Percentiles rank a stretch among this genome's conserved stretches.
Conservation (phyloP, 768 basidiomycete genomes). For the Amylocystis lapponica region DNA sequence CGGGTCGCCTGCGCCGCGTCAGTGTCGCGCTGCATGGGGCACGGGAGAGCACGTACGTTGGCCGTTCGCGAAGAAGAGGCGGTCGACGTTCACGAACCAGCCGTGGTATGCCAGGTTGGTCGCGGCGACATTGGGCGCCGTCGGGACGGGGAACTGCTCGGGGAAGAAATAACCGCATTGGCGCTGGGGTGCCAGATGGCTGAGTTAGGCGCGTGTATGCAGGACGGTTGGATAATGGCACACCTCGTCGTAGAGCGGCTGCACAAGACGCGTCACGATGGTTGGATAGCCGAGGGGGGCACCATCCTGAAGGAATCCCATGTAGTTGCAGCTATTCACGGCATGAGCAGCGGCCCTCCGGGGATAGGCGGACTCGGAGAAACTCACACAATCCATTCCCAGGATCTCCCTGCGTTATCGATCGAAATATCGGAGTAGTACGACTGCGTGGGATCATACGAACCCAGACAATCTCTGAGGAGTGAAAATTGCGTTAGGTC, state of each 20-base stretch:
- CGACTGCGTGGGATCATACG: conserved; percentile 30
- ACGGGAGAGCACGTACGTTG: conserved; percentile 39
- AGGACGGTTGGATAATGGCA: conserved; percentile 6
- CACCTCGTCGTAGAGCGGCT: conserved; percentile 51
- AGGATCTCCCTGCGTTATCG: conserved; percentile 54
- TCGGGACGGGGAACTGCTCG: conserved; percentile 43
- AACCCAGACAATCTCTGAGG: conserved; percentile 33
- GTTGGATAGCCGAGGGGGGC: conserved; percentile 34
- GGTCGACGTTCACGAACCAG: conserved; percentile 53
- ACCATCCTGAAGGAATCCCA: conserved; percentile 44
- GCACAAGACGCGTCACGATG: conserved; percentile 53
- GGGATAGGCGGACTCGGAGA: neutral
- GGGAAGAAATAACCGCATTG: conserved; percentile 68
- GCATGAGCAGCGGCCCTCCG: no score
- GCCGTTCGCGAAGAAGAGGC: conserved; percentile 67
- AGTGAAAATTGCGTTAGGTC: neutral
- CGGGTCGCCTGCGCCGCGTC: conserved; percentile 48
- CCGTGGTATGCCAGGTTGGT: conserved; percentile 53
- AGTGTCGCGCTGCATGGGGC: neutral
- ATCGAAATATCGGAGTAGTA: conserved; percentile 52
- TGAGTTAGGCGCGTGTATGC: neutral
- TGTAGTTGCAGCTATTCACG: conserved; percentile 65
- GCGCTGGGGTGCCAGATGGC: conserved; percentile 32
- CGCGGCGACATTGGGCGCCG: conserved; percentile 34
- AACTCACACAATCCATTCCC: conserved; percentile 64